Evolutionary conservation across 2,329 filamentous ascomycete species (phyloP).

Genomic region (Aotearoamyces nothofagi): DNA sequence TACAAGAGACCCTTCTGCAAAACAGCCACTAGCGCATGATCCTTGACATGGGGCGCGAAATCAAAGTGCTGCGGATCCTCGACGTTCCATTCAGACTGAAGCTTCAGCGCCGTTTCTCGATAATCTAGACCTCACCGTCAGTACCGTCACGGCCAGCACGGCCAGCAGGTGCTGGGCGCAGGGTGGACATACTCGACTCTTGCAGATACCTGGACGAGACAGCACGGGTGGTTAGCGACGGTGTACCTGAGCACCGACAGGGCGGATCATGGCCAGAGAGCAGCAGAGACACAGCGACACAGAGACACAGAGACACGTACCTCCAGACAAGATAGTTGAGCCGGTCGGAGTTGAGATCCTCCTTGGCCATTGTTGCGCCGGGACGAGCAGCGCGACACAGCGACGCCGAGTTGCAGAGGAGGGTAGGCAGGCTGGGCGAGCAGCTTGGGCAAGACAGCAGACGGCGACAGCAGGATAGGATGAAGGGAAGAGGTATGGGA

Average conservation of each 20-base stretch:
- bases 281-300: too few species aligned
- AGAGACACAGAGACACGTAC: constrained; percentile 28
- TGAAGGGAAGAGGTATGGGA: constrained; percentile 2
- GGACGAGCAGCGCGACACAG: constrained; percentile 3
- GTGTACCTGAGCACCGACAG: constrained; percentile 12
- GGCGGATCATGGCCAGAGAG: constrained; percentile 13
- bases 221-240: constrained; percentile 16
- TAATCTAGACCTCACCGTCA: constrained; percentile 33
- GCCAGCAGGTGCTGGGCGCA: neutral
- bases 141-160: neutral
- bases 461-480: neutral
- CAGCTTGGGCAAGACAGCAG: too few species aligned
- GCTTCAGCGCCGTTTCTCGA: constrained; percentile 50
- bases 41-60: constrained; percentile 50
- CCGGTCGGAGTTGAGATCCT: constrained; percentile 43
- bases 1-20: constrained; percentile 50
- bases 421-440: neutral
- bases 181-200: constrained; percentile 18
- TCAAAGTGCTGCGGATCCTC: constrained; percentile 45
- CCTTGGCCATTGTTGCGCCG: constrained; percentile 18
- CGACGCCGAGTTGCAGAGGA: constrained; percentile 1
- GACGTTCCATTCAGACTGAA: constrained; percentile 54
- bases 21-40: constrained; percentile 45
- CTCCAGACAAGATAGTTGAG: constrained; percentile 59
- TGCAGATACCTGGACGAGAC: constrained; percentile 18